phyloP scores from a whole-genome alignment of 2,329 filamentous ascomycete species.

The Fusarium drepaniforme region DNA sequence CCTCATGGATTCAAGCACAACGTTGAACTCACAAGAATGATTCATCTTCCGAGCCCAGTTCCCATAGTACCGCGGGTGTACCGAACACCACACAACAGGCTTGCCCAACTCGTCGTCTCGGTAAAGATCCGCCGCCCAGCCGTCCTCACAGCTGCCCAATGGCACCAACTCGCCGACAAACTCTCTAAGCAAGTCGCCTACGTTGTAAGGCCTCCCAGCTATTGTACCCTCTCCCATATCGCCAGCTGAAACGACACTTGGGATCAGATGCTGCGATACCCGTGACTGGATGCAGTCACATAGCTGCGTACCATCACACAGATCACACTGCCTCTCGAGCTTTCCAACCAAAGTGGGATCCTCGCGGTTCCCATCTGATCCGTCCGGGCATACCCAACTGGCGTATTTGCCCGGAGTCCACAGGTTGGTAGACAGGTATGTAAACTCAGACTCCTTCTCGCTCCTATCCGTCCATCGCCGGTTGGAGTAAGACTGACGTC shows the following conservation, averaged over 20 bases:
- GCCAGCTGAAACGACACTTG: background rate
- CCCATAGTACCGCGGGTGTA: background rate
- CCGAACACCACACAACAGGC: background rate
- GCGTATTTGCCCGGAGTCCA: background rate
- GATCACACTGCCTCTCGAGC: background rate
- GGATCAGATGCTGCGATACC: background rate
- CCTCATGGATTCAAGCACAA: background rate
- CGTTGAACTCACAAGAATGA: conserved; percentile 10
- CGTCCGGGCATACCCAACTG: background rate
- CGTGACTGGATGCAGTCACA: background rate
- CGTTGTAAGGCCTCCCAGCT: background rate
- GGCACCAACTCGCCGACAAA: conserved; percentile 13
- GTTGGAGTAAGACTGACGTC: background rate
- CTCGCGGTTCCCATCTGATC: background rate
- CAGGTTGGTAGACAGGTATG: background rate
- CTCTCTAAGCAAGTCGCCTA: conserved; percentile 9
- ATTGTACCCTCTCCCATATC: background rate
- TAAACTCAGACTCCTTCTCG: background rate
- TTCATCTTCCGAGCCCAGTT: conserved; percentile 20
- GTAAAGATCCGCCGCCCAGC: conserved; percentile 1
- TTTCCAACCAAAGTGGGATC: background rate
- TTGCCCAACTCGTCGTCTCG: background rate
- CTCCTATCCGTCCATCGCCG: background rate
- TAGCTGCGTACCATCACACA: background rate
- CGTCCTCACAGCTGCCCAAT: background rate